phyloP scores from a whole-genome alignment of 2,329 filamentous ascomycete species.

The Epichloe glyceriae region DNA sequence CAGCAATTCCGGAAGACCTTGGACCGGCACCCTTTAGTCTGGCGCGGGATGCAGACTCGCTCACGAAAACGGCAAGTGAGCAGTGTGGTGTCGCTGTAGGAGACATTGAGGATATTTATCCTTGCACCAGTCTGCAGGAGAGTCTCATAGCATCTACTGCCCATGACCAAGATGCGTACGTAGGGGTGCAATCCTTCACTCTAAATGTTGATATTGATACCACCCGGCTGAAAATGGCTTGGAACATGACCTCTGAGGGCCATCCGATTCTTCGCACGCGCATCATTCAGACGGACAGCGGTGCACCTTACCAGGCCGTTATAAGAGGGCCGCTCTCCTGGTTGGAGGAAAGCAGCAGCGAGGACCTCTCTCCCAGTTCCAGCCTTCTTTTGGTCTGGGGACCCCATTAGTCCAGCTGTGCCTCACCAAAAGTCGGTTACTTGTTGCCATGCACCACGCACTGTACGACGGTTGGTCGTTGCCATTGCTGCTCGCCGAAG shows the following conservation, averaged over 20 bases:
- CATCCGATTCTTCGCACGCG: not conserved
- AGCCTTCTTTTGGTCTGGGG: not conserved
- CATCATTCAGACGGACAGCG: not conserved
- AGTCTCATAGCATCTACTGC: not conserved
- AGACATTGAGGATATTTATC: not conserved
- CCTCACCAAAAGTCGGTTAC: not conserved
- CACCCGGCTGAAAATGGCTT: not conserved
- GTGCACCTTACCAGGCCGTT: not conserved
- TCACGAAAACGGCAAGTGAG: not conserved
- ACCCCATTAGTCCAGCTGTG: not conserved
- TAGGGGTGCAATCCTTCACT: not conserved
- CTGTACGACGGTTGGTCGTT: slow-evolving; percentile 1
- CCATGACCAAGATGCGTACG: not conserved
- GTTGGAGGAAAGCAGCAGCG: not conserved
- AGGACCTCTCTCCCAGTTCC: not conserved
- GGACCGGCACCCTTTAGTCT: not conserved
- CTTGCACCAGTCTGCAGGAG: not conserved
- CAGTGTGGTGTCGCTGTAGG: not conserved
- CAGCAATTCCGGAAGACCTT: not conserved
- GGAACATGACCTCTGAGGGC: not conserved
- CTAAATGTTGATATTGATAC: not conserved
- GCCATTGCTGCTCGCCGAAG: not conserved
- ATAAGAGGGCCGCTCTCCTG: not conserved
- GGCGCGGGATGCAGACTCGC: too few relatives aligned
- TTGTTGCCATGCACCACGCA: not conserved